Evolutionary conservation across 306 rosid species (phyloP), one percentile per base, ranked within the genome.

Genomic region (Castanea sativa): DNA sequence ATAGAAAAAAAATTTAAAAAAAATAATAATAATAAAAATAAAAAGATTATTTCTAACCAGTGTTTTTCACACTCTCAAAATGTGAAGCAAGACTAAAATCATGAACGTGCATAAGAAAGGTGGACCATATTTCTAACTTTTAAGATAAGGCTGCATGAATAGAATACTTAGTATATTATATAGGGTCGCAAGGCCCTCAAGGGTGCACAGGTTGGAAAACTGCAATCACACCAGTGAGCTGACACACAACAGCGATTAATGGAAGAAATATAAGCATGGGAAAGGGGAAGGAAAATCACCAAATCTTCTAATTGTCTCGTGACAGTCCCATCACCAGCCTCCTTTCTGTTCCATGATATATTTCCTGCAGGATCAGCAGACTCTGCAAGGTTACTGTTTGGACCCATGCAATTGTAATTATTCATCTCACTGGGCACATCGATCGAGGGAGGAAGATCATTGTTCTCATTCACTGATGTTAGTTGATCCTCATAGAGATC

Each of bases 211-310:
- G 27, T 35, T 73, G 61, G 79, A 73, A 80, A 83, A 74, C 52
- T 67, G 29, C 27, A 73, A 72, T 41, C 52, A 71, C 6, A 65
- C 45, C 38, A 71, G 30, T 35, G 27, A 29, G 77, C 76, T 70
- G 45, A 33, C 65, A 71, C 29, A 16, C 33, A 19, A 29, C 43
- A 30, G 71, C 7, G 21, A 45, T 73, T 33, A 78, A 33, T 61
- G 23, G 6, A 74, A 68, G 29, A 72, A 49, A 33, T 41, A 71
- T 60, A 73, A 68, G 25, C 72, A 78, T 79, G 19, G 23, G 49
- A 27, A 61, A 75, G 69, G 74, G 25, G 75, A 58, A 82, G 76
- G 78, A 74, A 12, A 84, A 71, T 55, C 91, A 95, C 99, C 96
- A 80, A 80, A 75, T 90, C 93, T 76, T 80, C 91, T 69, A 71